These are phyloP conservation scores for Fusarium palustre DNA, from an alignment of 2,329 filamentous ascomycete species.

Conservation along the genomic window DNA sequence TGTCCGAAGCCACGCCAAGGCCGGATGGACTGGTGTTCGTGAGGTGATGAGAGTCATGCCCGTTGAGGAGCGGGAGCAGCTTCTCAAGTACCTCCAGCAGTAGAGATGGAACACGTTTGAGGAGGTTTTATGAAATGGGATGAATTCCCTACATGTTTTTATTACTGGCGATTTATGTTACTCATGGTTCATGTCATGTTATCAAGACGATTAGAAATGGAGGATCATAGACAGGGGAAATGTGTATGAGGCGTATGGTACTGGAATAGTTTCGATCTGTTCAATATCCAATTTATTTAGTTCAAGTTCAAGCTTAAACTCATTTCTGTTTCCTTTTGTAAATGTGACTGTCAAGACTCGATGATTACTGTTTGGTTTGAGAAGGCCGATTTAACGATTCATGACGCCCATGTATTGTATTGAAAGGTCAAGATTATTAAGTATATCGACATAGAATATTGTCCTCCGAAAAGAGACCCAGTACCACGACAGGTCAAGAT, in stretches of 20 bases:
- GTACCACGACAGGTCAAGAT: background rate
- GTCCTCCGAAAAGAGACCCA: background rate
- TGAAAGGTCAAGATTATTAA: background rate
- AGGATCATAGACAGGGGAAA: slow-evolving; percentile 37
- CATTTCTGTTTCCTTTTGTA: background rate
- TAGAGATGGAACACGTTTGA: slow-evolving; percentile 40
- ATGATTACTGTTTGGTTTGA: too few relatives aligned
- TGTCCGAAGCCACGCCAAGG: slow-evolving; percentile 66
- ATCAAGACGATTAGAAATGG: slow-evolving; percentile 41
- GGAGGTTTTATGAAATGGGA: slow-evolving; percentile 17
- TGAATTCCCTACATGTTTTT: slow-evolving; percentile 27
- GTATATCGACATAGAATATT: background rate
- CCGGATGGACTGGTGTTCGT: slow-evolving; percentile 85
- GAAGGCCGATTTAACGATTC: background rate
- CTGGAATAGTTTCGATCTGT: slow-evolving; percentile 37
- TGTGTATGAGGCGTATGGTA: slow-evolving; percentile 44
- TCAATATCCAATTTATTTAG: slow-evolving; percentile 37
- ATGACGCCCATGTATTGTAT: background rate
- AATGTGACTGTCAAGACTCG: background rate
- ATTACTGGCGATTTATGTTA: slow-evolving; percentile 39
- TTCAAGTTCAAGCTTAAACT: background rate
- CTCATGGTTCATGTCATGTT: slow-evolving; percentile 35
- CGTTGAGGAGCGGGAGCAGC: slow-evolving; percentile 86
- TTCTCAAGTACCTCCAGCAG: slow-evolving; percentile 71
- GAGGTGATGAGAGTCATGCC: slow-evolving; percentile 89